A percentile compares a stretch with the other conserved stretches of the same genome.
Evolutionary conservation across 768 basidiomycete genomes (phyloP).

Genomic region (Lentinus tigrinus): DNA sequence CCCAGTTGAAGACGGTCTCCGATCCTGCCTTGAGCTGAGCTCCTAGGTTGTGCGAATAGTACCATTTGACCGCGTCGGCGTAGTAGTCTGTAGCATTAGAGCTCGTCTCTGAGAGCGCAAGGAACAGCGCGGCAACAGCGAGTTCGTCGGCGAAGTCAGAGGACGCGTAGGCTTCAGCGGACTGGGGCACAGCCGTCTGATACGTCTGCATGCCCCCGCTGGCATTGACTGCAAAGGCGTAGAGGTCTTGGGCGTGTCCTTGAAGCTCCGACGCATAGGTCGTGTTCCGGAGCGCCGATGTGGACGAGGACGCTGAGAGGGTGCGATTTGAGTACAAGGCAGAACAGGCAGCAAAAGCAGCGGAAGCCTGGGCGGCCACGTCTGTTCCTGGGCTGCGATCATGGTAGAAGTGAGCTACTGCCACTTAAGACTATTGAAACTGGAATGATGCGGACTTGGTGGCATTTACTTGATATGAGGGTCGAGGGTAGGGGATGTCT

Average conservation of each 20-base stretch:
- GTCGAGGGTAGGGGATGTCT: constrained; percentile 70
- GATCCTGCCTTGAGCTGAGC: constrained; percentile 30
- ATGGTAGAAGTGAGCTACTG: not conserved
- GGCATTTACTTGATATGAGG: constrained; percentile 75
- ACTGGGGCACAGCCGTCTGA: constrained; percentile 67
- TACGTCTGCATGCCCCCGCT: constrained; percentile 60
- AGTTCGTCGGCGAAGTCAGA: constrained; percentile 74
- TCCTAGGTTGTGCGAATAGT: constrained; percentile 52
- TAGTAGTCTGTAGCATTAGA: constrained; percentile 52
- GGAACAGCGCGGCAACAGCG: constrained; percentile 70
- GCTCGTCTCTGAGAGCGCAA: constrained; percentile 58
- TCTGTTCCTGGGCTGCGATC: constrained; percentile 78
- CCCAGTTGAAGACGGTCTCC: constrained; percentile 83
- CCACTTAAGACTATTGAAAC: not conserved
- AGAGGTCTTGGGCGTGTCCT: constrained; percentile 72
- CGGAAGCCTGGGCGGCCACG: constrained; percentile 78
- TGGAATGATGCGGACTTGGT: constrained; percentile 46
- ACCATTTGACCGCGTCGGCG: constrained; percentile 49
- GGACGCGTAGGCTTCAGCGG: constrained; percentile 65
- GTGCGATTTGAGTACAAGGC: constrained; percentile 67
- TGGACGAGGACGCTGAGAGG: constrained; percentile 51
- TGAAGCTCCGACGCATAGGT: constrained; percentile 72
- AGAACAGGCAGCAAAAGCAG: constrained; percentile 87
- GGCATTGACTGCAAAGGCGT: constrained; percentile 71
- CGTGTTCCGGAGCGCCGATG: constrained; percentile 68